Conservation (phyloP, 1,139 yeast species). For the Sugiyamaella neomexicana region DNA sequence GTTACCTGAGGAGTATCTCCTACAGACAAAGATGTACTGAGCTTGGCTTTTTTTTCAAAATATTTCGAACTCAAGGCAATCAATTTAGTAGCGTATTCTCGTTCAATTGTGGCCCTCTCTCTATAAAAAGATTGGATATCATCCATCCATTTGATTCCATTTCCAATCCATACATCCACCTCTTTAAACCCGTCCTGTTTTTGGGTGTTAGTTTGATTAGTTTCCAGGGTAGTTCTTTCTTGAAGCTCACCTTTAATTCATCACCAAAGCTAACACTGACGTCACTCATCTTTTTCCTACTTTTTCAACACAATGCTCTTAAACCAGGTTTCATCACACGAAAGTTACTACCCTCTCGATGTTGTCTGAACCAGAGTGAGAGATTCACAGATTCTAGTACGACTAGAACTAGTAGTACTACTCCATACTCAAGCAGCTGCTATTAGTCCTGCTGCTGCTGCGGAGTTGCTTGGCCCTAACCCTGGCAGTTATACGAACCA, state of each 20-base stretch:
- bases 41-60: conserved; percentile 73
- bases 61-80: conserved; percentile 65
- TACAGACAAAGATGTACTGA: conserved; percentile 69
- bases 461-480: no score
- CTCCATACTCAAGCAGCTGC: no score
- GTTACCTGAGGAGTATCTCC: conserved; percentile 91
- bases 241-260: conserved; percentile 38
- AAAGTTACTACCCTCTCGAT: neutral
- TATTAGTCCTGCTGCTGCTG: no score
- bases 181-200: conserved; percentile 71
- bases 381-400: no score
- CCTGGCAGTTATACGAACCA: no score
- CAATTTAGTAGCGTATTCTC: conserved; percentile 73
- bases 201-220: conserved; percentile 8
- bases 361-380: no score
- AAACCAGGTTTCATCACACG: neutral
- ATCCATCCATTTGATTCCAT: conserved; percentile 70
- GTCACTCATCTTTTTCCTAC: neutral
- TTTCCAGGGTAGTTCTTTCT: neutral
- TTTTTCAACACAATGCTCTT: neutral
- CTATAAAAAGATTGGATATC: conserved; percentile 83
- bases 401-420: no score
- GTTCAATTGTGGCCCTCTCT: conserved; percentile 78
- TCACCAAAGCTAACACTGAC: conserved; percentile 42
- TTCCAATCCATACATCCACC: conserved; percentile 58